Percentiles rank a stretch among this genome's conserved stretches.
Conservation (phyloP, 768 basidiomycete genomes). For the Sarcomyxa edulis region DNA sequence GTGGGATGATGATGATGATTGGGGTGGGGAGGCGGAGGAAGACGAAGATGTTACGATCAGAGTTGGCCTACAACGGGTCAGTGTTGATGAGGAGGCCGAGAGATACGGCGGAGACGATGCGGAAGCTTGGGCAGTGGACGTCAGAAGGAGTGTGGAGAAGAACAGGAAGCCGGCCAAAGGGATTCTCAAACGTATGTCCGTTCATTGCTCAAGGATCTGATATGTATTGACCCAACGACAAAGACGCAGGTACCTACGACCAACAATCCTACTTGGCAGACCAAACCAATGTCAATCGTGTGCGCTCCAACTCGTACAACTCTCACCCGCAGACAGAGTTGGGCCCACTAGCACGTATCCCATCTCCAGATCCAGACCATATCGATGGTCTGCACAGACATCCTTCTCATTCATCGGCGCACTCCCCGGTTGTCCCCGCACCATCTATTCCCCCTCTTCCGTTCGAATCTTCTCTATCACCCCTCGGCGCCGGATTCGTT, state of each 20-base stretch:
- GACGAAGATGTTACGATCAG: slow-evolving; percentile 76
- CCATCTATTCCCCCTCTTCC: slow-evolving; percentile 49
- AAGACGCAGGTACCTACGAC: slow-evolving; percentile 66
- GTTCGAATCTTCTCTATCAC: slow-evolving; percentile 41
- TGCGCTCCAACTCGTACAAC: slow-evolving; percentile 82
- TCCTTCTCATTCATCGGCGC: slow-evolving; percentile 46
- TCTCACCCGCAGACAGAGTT: slow-evolving; percentile 48
- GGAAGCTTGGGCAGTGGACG: slow-evolving; percentile 73
- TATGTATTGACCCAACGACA: slow-evolving; percentile 2
- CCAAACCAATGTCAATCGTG: slow-evolving; percentile 41
- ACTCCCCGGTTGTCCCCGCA: slow-evolving; percentile 13
- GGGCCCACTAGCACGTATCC: slow-evolving; percentile 78
- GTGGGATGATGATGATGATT: slow-evolving; percentile 79
- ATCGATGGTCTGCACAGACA: slow-evolving; percentile 84
- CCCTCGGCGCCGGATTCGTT: slow-evolving; percentile 23
- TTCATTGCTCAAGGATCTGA: not conserved
- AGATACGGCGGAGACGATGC: slow-evolving; percentile 55
- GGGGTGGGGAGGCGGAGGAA: slow-evolving; percentile 55
- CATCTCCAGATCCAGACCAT: slow-evolving; percentile 79
- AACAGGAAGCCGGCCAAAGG: slow-evolving; percentile 66
- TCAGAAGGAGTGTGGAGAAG: slow-evolving; percentile 71
- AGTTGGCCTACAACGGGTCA: slow-evolving; percentile 44
- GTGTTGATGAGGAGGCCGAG: slow-evolving; percentile 46
- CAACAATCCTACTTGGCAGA: slow-evolving; percentile 55
- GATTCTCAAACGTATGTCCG: slow-evolving; percentile 79